Percentiles rank a stretch among this genome's conserved stretches.
Conservation (phyloP, 2,329 filamentous ascomycete genomes). For the Diaporthe caulivora region DNA sequence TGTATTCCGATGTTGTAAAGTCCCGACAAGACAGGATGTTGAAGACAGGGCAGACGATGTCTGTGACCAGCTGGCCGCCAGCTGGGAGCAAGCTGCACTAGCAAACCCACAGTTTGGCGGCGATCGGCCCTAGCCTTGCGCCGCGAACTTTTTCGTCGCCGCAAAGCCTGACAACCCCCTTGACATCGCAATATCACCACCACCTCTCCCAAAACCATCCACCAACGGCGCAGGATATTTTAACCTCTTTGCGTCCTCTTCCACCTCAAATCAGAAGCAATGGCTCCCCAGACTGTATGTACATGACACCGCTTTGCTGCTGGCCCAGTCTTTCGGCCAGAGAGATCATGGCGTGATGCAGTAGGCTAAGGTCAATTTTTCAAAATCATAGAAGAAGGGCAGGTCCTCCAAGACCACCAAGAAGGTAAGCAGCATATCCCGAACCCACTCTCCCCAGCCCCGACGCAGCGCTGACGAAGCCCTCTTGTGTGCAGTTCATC, state of each 20-base stretch:
- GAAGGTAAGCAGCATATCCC: constrained; percentile 71
- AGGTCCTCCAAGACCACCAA: constrained; percentile 82
- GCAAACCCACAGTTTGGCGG: constrained; percentile 31
- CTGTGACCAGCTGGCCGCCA: constrained; percentile 16
- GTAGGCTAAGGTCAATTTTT: constrained; percentile 90
- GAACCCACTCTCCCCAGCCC: neutral
- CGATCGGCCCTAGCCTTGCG: neutral
- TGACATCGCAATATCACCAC: constrained; percentile 21
- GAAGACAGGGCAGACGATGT: neutral
- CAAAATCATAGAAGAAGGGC: constrained; percentile 71
- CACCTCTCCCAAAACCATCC: constrained; percentile 34
- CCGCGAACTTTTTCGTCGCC: constrained; percentile 35
- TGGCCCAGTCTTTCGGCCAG: constrained; percentile 68
- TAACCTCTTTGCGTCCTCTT: constrained; percentile 70
- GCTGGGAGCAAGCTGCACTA: neutral
- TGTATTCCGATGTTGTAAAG: too few species aligned
- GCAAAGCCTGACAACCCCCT: constrained; percentile 14
- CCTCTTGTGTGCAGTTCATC: constrained; percentile 77
- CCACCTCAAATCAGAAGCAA: constrained; percentile 64
- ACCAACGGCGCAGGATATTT: constrained; percentile 83
- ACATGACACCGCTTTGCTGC: constrained; percentile 92
- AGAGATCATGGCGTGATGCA: constrained; percentile 76
- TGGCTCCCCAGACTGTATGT: constrained; percentile 93
- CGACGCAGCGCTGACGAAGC: constrained; percentile 12
- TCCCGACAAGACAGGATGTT: neutral